These are phyloP conservation scores for Trichothecium sympodiale DNA, from an alignment of 2,329 filamentous ascomycete species.

Conservation along the genomic window DNA sequence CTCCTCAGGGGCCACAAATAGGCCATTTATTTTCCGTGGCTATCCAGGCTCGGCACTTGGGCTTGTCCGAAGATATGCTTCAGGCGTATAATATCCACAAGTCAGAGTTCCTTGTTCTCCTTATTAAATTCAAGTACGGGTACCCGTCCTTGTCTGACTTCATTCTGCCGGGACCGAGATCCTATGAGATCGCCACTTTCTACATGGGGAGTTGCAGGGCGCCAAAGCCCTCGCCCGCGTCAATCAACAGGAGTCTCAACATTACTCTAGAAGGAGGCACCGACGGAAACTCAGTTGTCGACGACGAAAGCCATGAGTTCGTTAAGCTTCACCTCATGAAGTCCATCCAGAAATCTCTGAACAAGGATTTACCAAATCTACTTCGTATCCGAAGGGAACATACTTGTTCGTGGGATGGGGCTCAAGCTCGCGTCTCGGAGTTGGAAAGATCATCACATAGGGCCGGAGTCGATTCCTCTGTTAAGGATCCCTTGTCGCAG, in stretches of 20 bases:
- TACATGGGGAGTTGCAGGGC: not conserved
- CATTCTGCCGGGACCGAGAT: too few species aligned
- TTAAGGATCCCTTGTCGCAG: not conserved
- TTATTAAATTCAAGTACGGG: slow-evolving; percentile 49
- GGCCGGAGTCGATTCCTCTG: not conserved
- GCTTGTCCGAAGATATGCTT: slow-evolving; percentile 59
- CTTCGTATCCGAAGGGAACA: slow-evolving; percentile 44
- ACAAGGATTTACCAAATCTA: slow-evolving; percentile 50
- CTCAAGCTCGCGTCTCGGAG: slow-evolving; percentile 8
- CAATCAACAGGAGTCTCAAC: not conserved
- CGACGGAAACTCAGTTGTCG: not conserved
- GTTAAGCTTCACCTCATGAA: not conserved
- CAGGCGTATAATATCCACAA: slow-evolving; percentile 59
- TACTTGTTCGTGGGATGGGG: slow-evolving; percentile 47
- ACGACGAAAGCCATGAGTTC: not conserved
- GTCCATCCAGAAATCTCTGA: slow-evolving; percentile 43
- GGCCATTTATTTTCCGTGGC: slow-evolving; percentile 47
- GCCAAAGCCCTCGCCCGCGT: slow-evolving; percentile 1
- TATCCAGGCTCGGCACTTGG: slow-evolving; percentile 53
- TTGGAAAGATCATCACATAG: not conserved
- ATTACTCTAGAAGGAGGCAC: not conserved
- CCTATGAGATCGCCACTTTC: not conserved
- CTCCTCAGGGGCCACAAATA: not conserved
- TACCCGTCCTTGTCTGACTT: slow-evolving; percentile 51
- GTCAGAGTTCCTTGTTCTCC: slow-evolving; percentile 57